Base-by-base conservation (phyloP, 2,329 filamentous ascomycete species). In the Colletotrichum camelliae region DNA sequence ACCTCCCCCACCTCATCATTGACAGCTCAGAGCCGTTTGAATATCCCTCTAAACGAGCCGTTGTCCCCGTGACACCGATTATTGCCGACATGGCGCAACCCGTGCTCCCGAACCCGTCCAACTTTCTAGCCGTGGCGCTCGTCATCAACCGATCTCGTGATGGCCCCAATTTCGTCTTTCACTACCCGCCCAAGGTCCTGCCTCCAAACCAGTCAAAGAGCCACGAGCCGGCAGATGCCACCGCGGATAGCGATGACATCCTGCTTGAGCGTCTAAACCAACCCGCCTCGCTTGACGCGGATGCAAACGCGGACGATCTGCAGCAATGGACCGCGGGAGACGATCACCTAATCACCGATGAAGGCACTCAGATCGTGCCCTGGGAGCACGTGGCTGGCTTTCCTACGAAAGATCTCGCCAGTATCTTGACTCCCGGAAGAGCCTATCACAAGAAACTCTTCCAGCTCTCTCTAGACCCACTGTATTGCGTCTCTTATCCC, bases 361-460 rank as follows among this genome's bases (percentile, higher is more conserved):
- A 87, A 60, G 91, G 91, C 74, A 88, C 89, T 13, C 90, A 91
- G 77, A 85, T 91, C 52, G 91, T 91, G 35, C 91, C 91, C 0
- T 94, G 93, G 93, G 93, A 96, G 82, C 91, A 92, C 67, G 89
- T 97, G 21, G 90, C 94, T 67, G 94, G 94, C 1, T 93, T 95
- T 73, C 91, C 92, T 4, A 93, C 93, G n/a, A 92, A 93, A 77
- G 94, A 95, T 61, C 90, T 98, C 76, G 95, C 95, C 80, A 95
- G 94, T 78, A 90, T 98, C 65, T 84, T 98, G 70, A 95, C 94
- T 1, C 95, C 96, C 0, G 91, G 92, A 10, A 89, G 92, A 15
- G 91, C 93, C 10, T 95, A 94, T 83, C 94, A 97, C 85, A 97
- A 96, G 86, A 92, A 90, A 79, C 91, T 93, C 29, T 98, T 98